Conservation (phyloP, 495 filamentous ascomycete species). For the Xylaria intraflava region DNA sequence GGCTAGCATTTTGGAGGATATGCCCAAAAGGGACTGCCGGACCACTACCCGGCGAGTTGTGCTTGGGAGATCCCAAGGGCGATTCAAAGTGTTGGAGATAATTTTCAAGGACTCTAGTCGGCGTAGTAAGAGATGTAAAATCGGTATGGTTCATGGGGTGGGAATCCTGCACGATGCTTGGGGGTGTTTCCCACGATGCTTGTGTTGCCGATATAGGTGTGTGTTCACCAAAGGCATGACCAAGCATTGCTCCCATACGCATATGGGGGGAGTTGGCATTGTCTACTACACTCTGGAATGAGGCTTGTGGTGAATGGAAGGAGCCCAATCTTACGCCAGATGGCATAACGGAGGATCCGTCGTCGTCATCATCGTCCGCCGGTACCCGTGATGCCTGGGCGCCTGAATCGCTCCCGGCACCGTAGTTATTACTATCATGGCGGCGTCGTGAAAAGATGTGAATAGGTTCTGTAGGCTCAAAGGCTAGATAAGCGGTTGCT, state of each 20-base stretch:
- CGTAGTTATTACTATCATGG: not conserved
- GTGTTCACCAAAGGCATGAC: slow-evolving; percentile 3
- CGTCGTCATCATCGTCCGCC: not conserved
- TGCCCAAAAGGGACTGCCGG: not conserved
- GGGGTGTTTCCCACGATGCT: slow-evolving; percentile 32
- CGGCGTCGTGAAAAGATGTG: not conserved
- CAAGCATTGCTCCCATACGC: slow-evolving; percentile 4
- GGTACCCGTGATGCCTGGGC: not conserved
- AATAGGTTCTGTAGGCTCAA: slow-evolving; percentile 33
- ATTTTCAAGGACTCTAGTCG: slow-evolving; percentile 37
- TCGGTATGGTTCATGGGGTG: slow-evolving; percentile 25
- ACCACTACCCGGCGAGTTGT: slow-evolving; percentile 8
- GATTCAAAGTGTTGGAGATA: slow-evolving; percentile 30
- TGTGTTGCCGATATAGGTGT: slow-evolving; percentile 11
- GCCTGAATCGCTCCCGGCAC: not conserved
- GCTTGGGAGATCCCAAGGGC: slow-evolving; percentile 13
- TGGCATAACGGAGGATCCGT: not conserved
- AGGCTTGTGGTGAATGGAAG: slow-evolving; percentile 27
- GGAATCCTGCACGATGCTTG: slow-evolving; percentile 38
- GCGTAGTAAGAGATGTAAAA: slow-evolving; percentile 28
- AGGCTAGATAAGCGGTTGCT: slow-evolving; percentile 54
- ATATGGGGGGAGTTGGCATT: slow-evolving; percentile 38
- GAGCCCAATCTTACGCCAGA: slow-evolving; percentile 7
- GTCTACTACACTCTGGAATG: slow-evolving; percentile 39
- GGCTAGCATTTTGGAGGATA: not conserved